phyloP scores from a whole-genome alignment of 805 yeast species.

The Saccharomyces paradoxus region DNA sequence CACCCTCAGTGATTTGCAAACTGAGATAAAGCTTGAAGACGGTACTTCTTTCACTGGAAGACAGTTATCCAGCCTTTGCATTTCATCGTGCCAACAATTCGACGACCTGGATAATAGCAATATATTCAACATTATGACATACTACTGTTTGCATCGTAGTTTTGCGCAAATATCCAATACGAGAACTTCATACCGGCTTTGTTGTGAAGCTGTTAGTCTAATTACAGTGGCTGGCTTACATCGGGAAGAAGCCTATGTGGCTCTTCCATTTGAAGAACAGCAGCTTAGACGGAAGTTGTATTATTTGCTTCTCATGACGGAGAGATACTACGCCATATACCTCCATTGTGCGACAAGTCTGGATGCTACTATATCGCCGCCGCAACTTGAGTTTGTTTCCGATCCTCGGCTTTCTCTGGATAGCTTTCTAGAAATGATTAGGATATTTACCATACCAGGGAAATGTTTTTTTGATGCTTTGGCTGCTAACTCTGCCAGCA shows the following conservation, averaged over 20 bases:
- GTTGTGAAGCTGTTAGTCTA: background rate
- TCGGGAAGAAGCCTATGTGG: background rate
- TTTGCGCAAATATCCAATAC: background rate
- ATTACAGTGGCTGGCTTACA: background rate
- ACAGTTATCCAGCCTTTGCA: conserved; percentile 52
- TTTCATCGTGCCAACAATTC: conserved; percentile 93
- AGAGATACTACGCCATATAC: background rate
- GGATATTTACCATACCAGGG: background rate
- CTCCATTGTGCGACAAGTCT: background rate
- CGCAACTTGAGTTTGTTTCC: background rate
- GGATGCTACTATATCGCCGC: background rate
- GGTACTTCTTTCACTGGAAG: conserved; percentile 63
- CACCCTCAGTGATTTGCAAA: conserved; percentile 44
- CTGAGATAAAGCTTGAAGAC: conserved; percentile 70
- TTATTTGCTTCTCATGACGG: background rate
- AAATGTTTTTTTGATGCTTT: background rate
- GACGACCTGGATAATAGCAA: conserved; percentile 39
- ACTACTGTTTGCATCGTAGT: background rate
- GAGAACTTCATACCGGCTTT: background rate
- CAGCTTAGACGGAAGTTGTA: background rate
- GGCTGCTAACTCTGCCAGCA: background rate
- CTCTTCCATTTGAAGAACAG: background rate
- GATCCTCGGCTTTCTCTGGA: background rate
- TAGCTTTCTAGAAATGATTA: background rate
- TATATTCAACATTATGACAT: background rate